These are phyloP conservation scores for Fraxinus platypoda DNA, from an alignment of 305 asterid genomes.

Conservation along the genomic window DNA sequence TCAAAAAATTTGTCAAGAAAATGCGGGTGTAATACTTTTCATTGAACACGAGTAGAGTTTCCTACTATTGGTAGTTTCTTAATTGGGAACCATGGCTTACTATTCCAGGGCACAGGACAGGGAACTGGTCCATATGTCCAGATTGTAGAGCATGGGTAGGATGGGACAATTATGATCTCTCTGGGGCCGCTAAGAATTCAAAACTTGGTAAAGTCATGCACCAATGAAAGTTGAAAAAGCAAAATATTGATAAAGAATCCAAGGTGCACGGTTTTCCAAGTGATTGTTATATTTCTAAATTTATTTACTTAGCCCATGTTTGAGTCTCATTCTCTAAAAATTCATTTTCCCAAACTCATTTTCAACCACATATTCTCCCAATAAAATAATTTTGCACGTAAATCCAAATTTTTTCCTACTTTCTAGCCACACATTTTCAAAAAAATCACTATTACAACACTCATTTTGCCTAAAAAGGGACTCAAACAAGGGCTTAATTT, in stretches of 20 bases:
- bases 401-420: background rate
- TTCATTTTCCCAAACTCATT: background rate
- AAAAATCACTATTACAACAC: no score
- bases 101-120: background rate
- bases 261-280: background rate
- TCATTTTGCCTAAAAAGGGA: background rate
- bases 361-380: background rate
- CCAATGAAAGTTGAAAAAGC: background rate
- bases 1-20: background rate
- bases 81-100: background rate
- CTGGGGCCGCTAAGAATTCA: background rate
- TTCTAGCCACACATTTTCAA: background rate
- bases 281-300: background rate
- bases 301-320: background rate
- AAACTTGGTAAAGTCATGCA: conserved; percentile 1
- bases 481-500: background rate
- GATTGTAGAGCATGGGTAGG: background rate
- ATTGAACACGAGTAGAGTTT: background rate
- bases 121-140: background rate
- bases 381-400: no score
- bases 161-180: background rate
- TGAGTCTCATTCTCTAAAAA: background rate
- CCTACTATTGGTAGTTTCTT: background rate
- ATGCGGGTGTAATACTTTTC: background rate
- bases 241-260: background rate